Base-by-base conservation (phyloP, 2,329 filamentous ascomycete species). In the Arthrobotrys entomopaga region DNA sequence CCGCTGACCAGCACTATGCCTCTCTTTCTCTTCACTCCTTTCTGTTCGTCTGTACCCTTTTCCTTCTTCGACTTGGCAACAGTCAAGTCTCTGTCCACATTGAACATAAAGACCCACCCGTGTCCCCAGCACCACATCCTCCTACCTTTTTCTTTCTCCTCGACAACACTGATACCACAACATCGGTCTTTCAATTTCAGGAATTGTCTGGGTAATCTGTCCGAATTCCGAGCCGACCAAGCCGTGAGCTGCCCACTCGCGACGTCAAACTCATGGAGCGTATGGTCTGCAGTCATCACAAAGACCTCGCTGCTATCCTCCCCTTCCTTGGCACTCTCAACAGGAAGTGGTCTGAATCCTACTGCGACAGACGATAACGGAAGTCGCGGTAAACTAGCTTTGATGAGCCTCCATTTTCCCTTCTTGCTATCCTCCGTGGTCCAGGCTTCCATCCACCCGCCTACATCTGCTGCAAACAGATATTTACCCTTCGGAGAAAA, bases 91-190 rank as follows among this genome's bases (percentile, higher is more conserved):
- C 50, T 69, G 38, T 77, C 79, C 40, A 79, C 86, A 19, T 87
- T 87, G 29, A 96, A 83, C 80, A 98, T 93, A 73, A 99, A 87
- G 93, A 98, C 98, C 83, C 91, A 93, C 22, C 99, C 82, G 86
- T 93, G 98, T 0, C 87, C 89, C 46, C 88, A 87, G 5, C 94
- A 93, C 79, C 96, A 97, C 19, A 98, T 83, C 92, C 94, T 98
- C 13, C 94, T 87, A 53, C 88, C 84, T n/a, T 83, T 82, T 20
- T 57, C 65, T 26, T 48, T 56, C 40, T 76, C 59, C 26, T 70
- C 46, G 6, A 59, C 80, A 26, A 84, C 84, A 0, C 90, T 81
- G 24, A 89, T 88, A 2, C 93, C 93, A 84, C 94, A 94, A 63
- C 90, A 90, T 48, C 91, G 85, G 80, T 97, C 93, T 72, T 90